Base-by-base conservation (phyloP, 2,329 filamentous ascomycete species). In the Xylaria sp. region DNA sequence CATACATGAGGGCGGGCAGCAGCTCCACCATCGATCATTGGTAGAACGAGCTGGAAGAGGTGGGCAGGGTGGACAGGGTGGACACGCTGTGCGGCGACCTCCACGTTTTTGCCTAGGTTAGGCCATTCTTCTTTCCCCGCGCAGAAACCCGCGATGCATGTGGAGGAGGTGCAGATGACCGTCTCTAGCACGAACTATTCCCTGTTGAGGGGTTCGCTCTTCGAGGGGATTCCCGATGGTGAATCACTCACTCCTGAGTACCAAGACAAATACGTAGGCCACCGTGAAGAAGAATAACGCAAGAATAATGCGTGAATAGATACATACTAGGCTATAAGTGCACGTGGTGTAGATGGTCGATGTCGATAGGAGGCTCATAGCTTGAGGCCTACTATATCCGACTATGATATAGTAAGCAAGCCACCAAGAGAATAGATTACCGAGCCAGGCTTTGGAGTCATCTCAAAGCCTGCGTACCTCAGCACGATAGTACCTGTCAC, bases 101-200 rank as follows among this genome's bases (percentile, higher is more conserved):
- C 76, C 76, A 76, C 74, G 74, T 76, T 77, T 76, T 74, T 70
- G 56, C 64, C 69, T 72, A 67, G 72, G 20, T 65, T 72, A 67
- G 72, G 20, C 65, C 68, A 13, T 36, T 71, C 64, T 51, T 70
- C 70, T 73, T 36, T 73, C 74, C 76, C 75, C 73, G 46, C 46
- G 46, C 46, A 48, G 46, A n/a, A 36, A 48, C 46, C 46, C 46
- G 71, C 71, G 69, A 75, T 75, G 74, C 73, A 75, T 64, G 72
- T 58, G 67, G 68, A 72, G 72, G 72, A 72, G 72, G 72, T 75
- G 76, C 75, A 77, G 72, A 75, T 78, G 76, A 77, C 75, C 74
- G 70, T 71, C 67, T 62, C 63, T 70, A 54, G 58, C 72, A 71
- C 72, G 75, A 78, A 77, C 75, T 69, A 74, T 72, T 68, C 66